Percentiles rank a stretch among this genome's conserved stretches.
Evolutionary conservation across 2,329 filamentous ascomycete species (phyloP).

Genomic region (Phialemoniopsis sp.): DNA sequence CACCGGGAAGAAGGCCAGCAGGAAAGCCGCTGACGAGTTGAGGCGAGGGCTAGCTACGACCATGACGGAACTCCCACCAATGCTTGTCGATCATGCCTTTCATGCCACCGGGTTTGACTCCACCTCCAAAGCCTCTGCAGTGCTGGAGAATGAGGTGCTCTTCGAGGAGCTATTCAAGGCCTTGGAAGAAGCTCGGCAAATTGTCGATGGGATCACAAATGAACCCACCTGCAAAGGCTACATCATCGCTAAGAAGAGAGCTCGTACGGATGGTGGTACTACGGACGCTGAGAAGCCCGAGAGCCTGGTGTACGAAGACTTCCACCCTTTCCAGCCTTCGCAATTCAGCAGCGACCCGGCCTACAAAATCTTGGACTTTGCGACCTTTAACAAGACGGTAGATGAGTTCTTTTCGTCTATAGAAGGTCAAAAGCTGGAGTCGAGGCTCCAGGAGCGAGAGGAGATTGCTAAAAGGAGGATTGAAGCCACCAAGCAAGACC

Average conservation of each 20-base stretch:
- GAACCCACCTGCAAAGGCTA: constrained; percentile 70
- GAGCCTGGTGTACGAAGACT: constrained; percentile 80
- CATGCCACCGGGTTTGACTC: constrained; percentile 66
- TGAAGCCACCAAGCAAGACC: constrained; percentile 78
- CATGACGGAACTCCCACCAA: constrained; percentile 84
- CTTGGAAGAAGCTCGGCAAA: constrained; percentile 64
- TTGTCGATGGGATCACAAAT: constrained; percentile 66
- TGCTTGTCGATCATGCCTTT: constrained; percentile 83
- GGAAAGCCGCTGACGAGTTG: constrained; percentile 70
- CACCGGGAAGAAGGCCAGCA: constrained; percentile 62
- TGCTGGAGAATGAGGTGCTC: constrained; percentile 61
- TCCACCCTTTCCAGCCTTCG: constrained; percentile 83
- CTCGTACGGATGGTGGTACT: constrained; percentile 13
- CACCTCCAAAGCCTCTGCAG: constrained; percentile 60
- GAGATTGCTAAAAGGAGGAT: constrained; percentile 77
- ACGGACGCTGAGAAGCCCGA: constrained; percentile 30
- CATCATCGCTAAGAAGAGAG: constrained; percentile 71
- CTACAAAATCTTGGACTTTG: constrained; percentile 68
- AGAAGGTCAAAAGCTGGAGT: constrained; percentile 89
- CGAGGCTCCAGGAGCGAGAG: constrained; percentile 76
- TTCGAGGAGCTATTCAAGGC: constrained; percentile 65
- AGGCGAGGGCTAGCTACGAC: constrained; percentile 77
- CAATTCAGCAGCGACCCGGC: constrained; percentile 69
- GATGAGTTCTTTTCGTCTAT: constrained; percentile 97
- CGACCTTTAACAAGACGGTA: constrained; percentile 87